phyloP scores from a whole-genome alignment of 345 rosid genomes.

The Adansonia digitata region DNA sequence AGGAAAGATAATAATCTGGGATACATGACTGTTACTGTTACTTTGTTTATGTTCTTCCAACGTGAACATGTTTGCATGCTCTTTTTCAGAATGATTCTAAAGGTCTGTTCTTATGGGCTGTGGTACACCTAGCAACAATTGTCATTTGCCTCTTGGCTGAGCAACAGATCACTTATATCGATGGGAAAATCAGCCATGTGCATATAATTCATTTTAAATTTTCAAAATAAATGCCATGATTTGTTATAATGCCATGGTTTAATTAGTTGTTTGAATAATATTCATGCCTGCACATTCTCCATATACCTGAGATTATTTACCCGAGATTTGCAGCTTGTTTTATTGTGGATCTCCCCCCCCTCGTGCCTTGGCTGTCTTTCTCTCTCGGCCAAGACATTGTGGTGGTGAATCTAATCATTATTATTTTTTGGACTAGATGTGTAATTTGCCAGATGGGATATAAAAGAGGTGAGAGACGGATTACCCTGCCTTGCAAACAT shows the following conservation, averaged over 20 bases:
- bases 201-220: neutral
- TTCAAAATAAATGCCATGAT: neutral
- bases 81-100: neutral
- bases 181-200: neutral
- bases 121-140: neutral
- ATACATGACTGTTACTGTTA: neutral
- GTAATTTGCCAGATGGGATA: conserved; percentile 37
- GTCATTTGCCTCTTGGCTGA: no score
- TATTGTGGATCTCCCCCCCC: neutral
- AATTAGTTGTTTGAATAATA: neutral
- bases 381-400: neutral
- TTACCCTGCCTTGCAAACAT: conserved; percentile 89
- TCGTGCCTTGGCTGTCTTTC: neutral
- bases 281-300: neutral
- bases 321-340: neutral
- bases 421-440: neutral
- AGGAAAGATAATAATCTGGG: neutral
- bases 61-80: neutral
- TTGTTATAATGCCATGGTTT: neutral
- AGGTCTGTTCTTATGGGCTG: neutral
- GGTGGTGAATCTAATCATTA: conserved; percentile 1
- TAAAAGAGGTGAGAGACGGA: conserved; percentile 71
- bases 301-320: neutral
- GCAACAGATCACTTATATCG: no score
- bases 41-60: neutral